A percentile compares a stretch with the other conserved stretches of the same genome.
Evolutionary conservation across 2,329 filamentous ascomycete species (phyloP).

Genomic region (Sclerotinia subarctica): DNA sequence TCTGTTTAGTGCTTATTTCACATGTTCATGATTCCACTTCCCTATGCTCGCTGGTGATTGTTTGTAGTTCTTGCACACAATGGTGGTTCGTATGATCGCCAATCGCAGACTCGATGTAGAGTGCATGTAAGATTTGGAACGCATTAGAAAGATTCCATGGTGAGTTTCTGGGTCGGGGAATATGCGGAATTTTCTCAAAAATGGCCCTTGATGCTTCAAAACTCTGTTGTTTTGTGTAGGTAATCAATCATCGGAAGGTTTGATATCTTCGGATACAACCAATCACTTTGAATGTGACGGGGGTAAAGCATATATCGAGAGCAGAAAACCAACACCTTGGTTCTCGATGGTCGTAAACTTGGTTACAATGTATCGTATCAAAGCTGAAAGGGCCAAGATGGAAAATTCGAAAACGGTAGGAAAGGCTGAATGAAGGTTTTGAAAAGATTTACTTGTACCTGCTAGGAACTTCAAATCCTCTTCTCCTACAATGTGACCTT

Average conservation of each 20-base stretch:
- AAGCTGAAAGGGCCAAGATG: not conserved
- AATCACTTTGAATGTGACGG: too few species aligned
- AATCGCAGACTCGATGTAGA: not conserved
- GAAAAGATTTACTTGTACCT: not conserved
- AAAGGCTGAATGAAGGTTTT: not conserved
- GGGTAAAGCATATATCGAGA: slow-evolving; percentile 1
- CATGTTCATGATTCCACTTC: slow-evolving; percentile 1
- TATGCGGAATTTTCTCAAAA: not conserved
- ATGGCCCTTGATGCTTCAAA: slow-evolving; percentile 11
- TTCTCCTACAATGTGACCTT: not conserved
- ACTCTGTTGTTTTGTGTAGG: not conserved
- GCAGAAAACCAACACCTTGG: not conserved
- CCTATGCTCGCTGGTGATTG: not conserved
- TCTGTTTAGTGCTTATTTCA: slow-evolving; percentile 15
- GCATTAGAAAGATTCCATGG: not conserved
- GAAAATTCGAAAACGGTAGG: not conserved
- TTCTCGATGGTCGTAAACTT: slow-evolving; percentile 7
- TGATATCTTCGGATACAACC: not conserved
- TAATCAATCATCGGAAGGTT: not conserved
- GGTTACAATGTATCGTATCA: slow-evolving; percentile 6
- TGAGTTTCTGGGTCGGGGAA: not conserved
- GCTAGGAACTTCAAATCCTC: not conserved
- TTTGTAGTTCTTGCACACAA: not conserved
- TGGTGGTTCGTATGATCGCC: slow-evolving; percentile 7
- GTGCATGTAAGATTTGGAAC: slow-evolving; percentile 11